A percentile compares a stretch with the other conserved stretches of the same genome.
phyloP scores from a whole-genome alignment of 2,329 filamentous ascomycete species.

The Dryadomyces quercus-mongolicae region DNA sequence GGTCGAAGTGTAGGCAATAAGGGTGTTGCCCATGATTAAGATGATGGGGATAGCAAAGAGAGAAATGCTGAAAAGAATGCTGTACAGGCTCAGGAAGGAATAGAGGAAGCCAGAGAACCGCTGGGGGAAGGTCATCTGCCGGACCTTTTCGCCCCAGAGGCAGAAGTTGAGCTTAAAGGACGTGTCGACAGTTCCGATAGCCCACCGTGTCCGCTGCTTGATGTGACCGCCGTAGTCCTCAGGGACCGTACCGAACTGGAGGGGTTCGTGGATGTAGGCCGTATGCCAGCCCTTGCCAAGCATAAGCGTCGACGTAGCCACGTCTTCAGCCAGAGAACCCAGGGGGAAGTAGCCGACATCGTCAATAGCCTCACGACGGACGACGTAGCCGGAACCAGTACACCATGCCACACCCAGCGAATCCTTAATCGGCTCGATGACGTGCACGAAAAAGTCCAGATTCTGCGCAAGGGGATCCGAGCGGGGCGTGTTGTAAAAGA shows the following conservation, averaged over 20 bases:
- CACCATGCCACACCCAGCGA: constrained; percentile 47
- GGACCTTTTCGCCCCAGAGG: constrained; percentile 39
- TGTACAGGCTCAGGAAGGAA: constrained; percentile 41
- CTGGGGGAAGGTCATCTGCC: constrained; percentile 41
- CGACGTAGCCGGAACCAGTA: constrained; percentile 50
- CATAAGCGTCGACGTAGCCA: constrained; percentile 45
- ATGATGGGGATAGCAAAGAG: constrained; percentile 49
- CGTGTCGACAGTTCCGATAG: constrained; percentile 44
- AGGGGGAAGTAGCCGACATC: constrained; percentile 50
- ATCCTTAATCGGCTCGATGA: constrained; percentile 37
- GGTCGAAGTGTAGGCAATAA: constrained; percentile 41
- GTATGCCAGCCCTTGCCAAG: constrained; percentile 51
- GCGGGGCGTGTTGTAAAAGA: constrained; percentile 50
- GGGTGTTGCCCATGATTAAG: constrained; percentile 38
- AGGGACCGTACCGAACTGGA: constrained; percentile 48
- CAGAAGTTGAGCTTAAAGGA: constrained; percentile 49
- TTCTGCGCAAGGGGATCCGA: constrained; percentile 47
- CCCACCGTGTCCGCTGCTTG: constrained; percentile 46
- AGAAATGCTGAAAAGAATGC: constrained; percentile 35
- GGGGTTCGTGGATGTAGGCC: constrained; percentile 44
- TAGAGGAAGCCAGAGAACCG: constrained; percentile 48
- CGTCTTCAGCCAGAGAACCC: constrained; percentile 48
- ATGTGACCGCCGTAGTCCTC: constrained; percentile 42
- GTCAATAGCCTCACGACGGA: constrained; percentile 45
- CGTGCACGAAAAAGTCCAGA: constrained; percentile 45